phyloP scores from a whole-genome alignment of 495 filamentous ascomycete genomes.

The Podospora pseudocomata region DNA sequence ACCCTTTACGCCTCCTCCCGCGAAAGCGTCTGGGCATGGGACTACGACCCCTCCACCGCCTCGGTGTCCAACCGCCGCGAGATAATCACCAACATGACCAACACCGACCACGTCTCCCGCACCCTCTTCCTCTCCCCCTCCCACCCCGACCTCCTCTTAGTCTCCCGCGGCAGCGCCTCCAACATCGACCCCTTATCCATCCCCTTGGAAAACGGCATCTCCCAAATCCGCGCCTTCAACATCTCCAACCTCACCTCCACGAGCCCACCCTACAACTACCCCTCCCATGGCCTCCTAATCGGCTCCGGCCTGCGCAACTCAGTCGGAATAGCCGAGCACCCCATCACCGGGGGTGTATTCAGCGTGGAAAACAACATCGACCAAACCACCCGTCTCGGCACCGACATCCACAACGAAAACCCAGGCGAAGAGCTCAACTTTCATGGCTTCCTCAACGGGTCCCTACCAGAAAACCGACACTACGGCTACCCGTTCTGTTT shows the following conservation, averaged over 20 bases:
- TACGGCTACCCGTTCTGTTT: constrained; percentile 71
- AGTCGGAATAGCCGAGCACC: constrained; percentile 61
- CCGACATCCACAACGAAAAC: constrained; percentile 65
- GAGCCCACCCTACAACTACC: constrained; percentile 41
- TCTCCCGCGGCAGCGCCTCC: constrained; percentile 58
- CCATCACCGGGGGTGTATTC: constrained; percentile 54
- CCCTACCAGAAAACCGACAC: constrained; percentile 38
- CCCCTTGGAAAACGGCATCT: constrained; percentile 49
- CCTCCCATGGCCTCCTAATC: constrained; percentile 51
- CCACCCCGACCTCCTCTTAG: constrained; percentile 49
- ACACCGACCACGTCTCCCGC: constrained; percentile 57
- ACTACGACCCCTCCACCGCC: constrained; percentile 50
- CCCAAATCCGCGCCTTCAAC: constrained; percentile 65
- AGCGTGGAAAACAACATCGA: constrained; percentile 72
- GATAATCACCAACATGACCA: constrained; percentile 58
- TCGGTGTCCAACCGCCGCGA: constrained; percentile 41
- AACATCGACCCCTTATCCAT: constrained; percentile 57
- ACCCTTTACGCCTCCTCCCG: constrained; percentile 62
- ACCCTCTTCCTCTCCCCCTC: constrained; percentile 55
- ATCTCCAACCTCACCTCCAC: constrained; percentile 38
- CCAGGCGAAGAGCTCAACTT: constrained; percentile 74
- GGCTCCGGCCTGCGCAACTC: constrained; percentile 73
- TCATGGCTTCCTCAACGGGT: constrained; percentile 56
- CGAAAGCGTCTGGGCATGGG: constrained; percentile 55
- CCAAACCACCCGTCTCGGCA: constrained; percentile 48